Evolutionary conservation across 2,329 filamentous ascomycete species (phyloP), one percentile per base, ranked within the genome.

Genomic region (Alternaria metachromatica): DNA sequence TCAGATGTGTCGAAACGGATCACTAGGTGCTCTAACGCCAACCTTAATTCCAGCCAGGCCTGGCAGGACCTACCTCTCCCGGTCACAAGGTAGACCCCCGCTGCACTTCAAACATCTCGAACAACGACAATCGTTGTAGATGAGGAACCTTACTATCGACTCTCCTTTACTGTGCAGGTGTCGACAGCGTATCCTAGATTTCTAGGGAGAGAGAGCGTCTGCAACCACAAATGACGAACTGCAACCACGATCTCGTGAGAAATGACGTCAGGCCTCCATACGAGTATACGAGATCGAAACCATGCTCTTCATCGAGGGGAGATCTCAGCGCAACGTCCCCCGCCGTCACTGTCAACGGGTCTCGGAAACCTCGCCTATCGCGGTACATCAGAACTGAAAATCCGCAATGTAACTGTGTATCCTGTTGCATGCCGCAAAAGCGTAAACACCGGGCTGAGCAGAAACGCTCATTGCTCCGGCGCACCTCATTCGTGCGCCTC

Each of bases 1-100:
- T 60, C 58, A 56, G 58, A 60, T 60, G 58, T 60, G 58, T 60
- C 51, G 51, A 60, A 60, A 60, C 51, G 37, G 9, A 23, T 45
- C 58, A 20, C 58, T 49, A 60, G 30, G 25, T 33, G 18, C 58
- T 55, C 43, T 60, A 56, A 60, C 18, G 51, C 37, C 30, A 56
- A 60, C 50, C 58, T 56, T 60, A 56, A 60, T 49, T 49, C 5
- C 26, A 20, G 51, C 44, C 53, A 49, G 44, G 30, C 33, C 51
- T n/a, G 51, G 30, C 44, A 49, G 44, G 44, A 26, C 51, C 13
- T 30, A 28, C 58, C 30, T 45, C 46, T 51, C 26, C 26, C 15
- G 43, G 49, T 41, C 49, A 53, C 26, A 23, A 54, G 41, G 18
- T 41, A 33, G 21, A 23, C 15, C 49, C 50, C 41, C 25, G 25